Percentiles rank a stretch among this genome's conserved stretches.
Conservation (phyloP, 352 stramenopile species). For the Globisporangium orthogonon region DNA sequence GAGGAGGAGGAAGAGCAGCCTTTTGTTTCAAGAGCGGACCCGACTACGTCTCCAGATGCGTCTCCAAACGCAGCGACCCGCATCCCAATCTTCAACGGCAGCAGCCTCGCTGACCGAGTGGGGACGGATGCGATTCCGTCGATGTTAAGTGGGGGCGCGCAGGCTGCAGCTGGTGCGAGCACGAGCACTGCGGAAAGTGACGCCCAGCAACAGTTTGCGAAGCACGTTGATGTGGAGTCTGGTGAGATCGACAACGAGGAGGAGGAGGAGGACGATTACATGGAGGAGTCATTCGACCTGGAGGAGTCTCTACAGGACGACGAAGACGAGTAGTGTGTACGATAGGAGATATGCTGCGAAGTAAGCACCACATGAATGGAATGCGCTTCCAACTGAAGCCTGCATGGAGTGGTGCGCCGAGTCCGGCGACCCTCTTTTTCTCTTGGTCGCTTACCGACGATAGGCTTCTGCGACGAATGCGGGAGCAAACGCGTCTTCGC, state of each 20-base stretch:
- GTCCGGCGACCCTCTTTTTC: not conserved
- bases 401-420: no score
- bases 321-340: conserved; percentile 16
- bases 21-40: not conserved
- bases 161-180: not conserved
- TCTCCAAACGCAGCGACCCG: conserved; percentile 11
- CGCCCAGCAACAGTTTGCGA: conserved; percentile 1
- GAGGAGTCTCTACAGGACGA: conserved; percentile 69
- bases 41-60: conserved; percentile 1
- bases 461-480: conserved; percentile 34
- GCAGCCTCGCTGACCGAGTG: conserved; percentile 14
- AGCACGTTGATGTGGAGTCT: conserved; percentile 4
- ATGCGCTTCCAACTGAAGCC: no score
- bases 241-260: conserved; percentile 24
- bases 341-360: not conserved
- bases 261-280: conserved; percentile 39
- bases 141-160: conserved; percentile 6
- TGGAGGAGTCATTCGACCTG: conserved; percentile 71
- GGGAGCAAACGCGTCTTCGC: conserved; percentile 33
- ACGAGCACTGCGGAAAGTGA: conserved; percentile 1
- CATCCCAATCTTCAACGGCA: conserved; percentile 18
- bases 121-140: conserved; percentile 11
- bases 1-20: not conserved
- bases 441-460: conserved; percentile 9
- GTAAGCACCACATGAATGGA: no score